Evolutionary conservation across 352 stramenopile species (phyloP).

Genomic region (Globisporangium apiculatum): DNA sequence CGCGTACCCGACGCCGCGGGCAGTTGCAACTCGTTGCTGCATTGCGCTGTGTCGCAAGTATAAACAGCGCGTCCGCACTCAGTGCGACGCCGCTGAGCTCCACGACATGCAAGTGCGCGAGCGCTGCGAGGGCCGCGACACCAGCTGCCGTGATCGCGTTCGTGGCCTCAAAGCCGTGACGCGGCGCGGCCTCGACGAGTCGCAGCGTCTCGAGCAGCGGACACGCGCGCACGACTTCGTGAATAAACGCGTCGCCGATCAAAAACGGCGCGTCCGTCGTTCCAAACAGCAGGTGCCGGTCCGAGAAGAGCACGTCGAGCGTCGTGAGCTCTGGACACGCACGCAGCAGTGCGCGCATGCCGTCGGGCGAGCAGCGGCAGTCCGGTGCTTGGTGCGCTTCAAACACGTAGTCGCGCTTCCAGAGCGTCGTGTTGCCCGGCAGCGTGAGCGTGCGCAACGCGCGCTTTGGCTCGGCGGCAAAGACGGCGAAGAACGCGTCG

Average conservation of each 20-base stretch:
- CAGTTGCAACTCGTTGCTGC: not conserved
- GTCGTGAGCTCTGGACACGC: slow-evolving; percentile 18
- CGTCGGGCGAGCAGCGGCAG: slow-evolving; percentile 14
- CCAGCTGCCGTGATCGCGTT: slow-evolving; percentile 18
- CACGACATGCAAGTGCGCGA: slow-evolving; percentile 11
- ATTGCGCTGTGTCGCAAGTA: slow-evolving; percentile 4
- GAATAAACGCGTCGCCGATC: slow-evolving; percentile 22
- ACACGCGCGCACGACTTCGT: slow-evolving; percentile 11
- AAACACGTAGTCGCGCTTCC: slow-evolving; percentile 25
- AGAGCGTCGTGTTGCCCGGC: slow-evolving; percentile 24
- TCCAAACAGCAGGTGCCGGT: slow-evolving; percentile 21
- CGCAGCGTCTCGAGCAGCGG: slow-evolving; percentile 13
- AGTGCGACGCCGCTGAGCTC: slow-evolving; percentile 18
- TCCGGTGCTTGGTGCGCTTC: slow-evolving; percentile 17
- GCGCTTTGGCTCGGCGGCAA: slow-evolving; percentile 17
- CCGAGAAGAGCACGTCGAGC: slow-evolving; percentile 19
- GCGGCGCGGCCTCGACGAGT: slow-evolving; percentile 14
- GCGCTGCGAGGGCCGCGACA: slow-evolving; percentile 8
- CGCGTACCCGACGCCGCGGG: slow-evolving; percentile 11
- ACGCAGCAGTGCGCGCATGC: slow-evolving; percentile 14
- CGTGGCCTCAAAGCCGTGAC: slow-evolving; percentile 22
- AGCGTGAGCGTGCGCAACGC: slow-evolving; percentile 14
- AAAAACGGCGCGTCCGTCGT: slow-evolving; percentile 7
- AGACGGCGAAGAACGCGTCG: slow-evolving; percentile 23
- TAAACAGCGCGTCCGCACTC: slow-evolving; percentile 12